A percentile compares a stretch with the other conserved stretches of the same genome.
Conservation (phyloP, 1,284 basidiomycete genomes). For the Amylostereum chailletii region DNA sequence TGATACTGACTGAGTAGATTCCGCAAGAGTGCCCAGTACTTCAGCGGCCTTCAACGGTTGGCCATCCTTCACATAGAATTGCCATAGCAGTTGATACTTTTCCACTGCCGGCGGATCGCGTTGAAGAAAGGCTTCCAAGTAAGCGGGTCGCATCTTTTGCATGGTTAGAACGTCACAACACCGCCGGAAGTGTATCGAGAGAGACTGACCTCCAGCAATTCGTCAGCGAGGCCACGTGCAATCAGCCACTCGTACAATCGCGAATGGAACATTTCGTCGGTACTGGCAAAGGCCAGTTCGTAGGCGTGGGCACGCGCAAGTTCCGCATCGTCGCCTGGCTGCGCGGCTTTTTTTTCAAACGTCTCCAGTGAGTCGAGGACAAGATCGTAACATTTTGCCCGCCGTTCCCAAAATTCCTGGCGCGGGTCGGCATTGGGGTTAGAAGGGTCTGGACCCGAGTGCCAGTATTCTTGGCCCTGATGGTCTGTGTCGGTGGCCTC, state of each 20-base stretch:
- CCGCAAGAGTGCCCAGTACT: slow-evolving; percentile 80
- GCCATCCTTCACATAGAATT: slow-evolving; percentile 90
- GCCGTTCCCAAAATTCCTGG: slow-evolving; percentile 46
- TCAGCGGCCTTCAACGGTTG: slow-evolving; percentile 82
- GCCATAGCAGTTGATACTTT: slow-evolving; percentile 91
- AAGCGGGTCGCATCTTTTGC: slow-evolving; percentile 68
- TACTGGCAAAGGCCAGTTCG: slow-evolving; percentile 73
- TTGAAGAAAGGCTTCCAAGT: slow-evolving; percentile 81
- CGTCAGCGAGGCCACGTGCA: slow-evolving; percentile 70
- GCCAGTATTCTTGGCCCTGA: slow-evolving; percentile 73
- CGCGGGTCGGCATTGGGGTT: slow-evolving; percentile 40
- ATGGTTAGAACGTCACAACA: background rate
- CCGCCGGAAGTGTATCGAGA: slow-evolving; percentile 2
- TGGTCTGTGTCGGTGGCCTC: slow-evolving; percentile 72
- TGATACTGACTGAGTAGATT: slow-evolving; percentile 67
- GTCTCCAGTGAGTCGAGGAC: slow-evolving; percentile 75
- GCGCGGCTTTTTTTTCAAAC: slow-evolving; percentile 59
- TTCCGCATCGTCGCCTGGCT: slow-evolving; percentile 44
- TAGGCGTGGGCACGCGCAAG: slow-evolving; percentile 67
- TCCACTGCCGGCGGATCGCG: slow-evolving; percentile 75
- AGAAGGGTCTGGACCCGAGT: slow-evolving; percentile 23
- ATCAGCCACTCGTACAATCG: slow-evolving; percentile 94
- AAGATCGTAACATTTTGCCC: slow-evolving; percentile 75
- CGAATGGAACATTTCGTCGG: slow-evolving; percentile 93
- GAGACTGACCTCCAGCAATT: slow-evolving; percentile 73